Evolutionary conservation across 805 yeast species (phyloP).

Genomic region (Nakazawaea holstii): DNA sequence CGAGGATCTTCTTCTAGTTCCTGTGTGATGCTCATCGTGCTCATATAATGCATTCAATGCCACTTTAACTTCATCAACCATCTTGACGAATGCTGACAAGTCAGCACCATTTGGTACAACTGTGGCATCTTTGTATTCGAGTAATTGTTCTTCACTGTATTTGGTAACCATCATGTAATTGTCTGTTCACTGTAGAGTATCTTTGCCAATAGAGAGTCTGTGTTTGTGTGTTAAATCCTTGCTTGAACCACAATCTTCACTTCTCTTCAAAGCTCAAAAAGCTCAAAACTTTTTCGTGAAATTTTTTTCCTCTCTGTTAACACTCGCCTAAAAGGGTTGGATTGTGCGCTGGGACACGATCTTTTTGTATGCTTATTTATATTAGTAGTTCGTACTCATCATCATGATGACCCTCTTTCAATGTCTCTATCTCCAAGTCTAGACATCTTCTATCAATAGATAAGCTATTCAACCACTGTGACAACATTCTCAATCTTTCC

Average conservation of each 20-base stretch:
- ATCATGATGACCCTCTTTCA: too few species aligned
- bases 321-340: not conserved
- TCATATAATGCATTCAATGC: conserved; percentile 19
- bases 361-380: too few species aligned
- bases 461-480: too few species aligned
- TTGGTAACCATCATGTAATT: conserved; percentile 35
- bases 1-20: conserved; percentile 11
- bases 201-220: too few species aligned
- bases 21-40: conserved; percentile 18
- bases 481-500: too few species aligned
- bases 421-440: too few species aligned
- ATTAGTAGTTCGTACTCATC: too few species aligned
- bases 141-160: conserved; percentile 70
- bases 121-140: conserved; percentile 51
- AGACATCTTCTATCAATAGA: too few species aligned
- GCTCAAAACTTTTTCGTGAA: not conserved
- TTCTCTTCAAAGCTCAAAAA: not conserved
- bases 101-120: conserved; percentile 58
- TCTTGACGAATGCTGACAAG: conserved; percentile 55
- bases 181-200: not conserved
- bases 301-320: conserved; percentile 5
- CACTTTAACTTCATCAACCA: conserved; percentile 61
- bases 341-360: too few species aligned
- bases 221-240: too few species aligned
- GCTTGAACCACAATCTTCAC: not conserved